phyloP scores from a whole-genome alignment of 2,329 filamentous ascomycete species.

The Aspergillus glaucus region DNA sequence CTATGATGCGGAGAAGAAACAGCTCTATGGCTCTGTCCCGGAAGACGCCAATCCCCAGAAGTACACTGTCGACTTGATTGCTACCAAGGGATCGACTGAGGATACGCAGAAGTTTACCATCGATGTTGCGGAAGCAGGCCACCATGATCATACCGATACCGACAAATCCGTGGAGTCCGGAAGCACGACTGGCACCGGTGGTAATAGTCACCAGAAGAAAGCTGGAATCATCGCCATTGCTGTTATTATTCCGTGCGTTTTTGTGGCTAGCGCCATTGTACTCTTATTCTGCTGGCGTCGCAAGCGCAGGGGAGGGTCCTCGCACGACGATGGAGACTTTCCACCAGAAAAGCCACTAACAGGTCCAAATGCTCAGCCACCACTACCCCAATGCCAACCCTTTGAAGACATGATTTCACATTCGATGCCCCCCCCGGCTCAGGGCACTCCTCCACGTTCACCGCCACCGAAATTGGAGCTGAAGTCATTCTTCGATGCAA shows the following conservation, averaged over 20 bases:
- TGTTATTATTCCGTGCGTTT: conserved; percentile 29
- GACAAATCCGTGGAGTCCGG: conserved; percentile 13
- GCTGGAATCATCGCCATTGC: conserved; percentile 33
- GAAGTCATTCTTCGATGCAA: conserved; percentile 25
- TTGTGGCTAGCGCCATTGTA: conserved; percentile 21
- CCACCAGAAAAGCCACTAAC: conserved; percentile 16
- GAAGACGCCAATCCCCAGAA: conserved; percentile 30
- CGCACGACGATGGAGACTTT: conserved; percentile 16
- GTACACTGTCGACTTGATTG: conserved; percentile 40
- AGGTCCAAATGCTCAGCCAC: conserved; percentile 9
- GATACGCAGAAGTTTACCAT: conserved; percentile 44
- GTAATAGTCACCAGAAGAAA: conserved; percentile 21
- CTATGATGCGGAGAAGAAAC: conserved; percentile 41
- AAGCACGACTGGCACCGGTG: conserved; percentile 4
- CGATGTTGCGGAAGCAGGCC: conserved; percentile 18
- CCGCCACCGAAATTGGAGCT: conserved; percentile 30
- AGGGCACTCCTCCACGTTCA: conserved; percentile 20
- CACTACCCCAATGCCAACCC: conserved; percentile 20
- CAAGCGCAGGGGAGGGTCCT: conserved; percentile 17
- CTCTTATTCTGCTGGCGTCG: conserved; percentile 32
- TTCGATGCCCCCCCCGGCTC: conserved; percentile 16
- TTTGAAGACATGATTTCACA: conserved; percentile 16
- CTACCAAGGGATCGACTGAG: conserved; percentile 30
- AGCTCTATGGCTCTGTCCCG: conserved; percentile 47
- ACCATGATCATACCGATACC: conserved; percentile 6